Percentiles rank a stretch among this genome's conserved stretches.
phyloP scores from a whole-genome alignment of 2,329 filamentous ascomycete genomes.

The Colletotrichum australisinense region DNA sequence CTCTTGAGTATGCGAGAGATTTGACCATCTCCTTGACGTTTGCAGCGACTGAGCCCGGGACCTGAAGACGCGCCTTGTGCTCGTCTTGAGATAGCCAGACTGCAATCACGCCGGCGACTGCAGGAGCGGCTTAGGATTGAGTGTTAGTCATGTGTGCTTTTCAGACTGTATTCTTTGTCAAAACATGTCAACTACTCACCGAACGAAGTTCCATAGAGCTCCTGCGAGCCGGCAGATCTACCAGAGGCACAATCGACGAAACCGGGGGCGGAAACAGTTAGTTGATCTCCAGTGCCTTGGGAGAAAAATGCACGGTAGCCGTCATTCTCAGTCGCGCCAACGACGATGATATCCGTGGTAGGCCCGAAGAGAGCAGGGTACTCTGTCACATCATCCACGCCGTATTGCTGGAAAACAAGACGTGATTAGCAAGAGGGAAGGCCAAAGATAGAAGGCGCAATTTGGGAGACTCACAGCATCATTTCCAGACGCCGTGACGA shows the following conservation, averaged over 20 bases:
- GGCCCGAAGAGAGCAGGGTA: slow-evolving; percentile 19
- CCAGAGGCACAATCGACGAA: background rate
- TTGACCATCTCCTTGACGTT: slow-evolving; percentile 21
- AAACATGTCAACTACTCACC: background rate
- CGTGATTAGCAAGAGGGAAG: too few relatives aligned
- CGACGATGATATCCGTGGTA: slow-evolving; percentile 17
- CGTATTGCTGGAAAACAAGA: background rate
- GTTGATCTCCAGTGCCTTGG: slow-evolving; percentile 3
- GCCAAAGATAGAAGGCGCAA: too few relatives aligned
- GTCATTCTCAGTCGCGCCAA: slow-evolving; percentile 6
- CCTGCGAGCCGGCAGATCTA: background rate
- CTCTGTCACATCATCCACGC: background rate
- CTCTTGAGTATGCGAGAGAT: slow-evolving; percentile 6
- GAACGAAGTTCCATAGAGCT: slow-evolving; percentile 1
- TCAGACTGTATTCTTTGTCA: too few relatives aligned
- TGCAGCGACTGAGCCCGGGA: slow-evolving; percentile 5
- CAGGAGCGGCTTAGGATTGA: background rate
- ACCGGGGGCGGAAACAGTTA: slow-evolving; percentile 13
- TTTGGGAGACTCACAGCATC: background rate
- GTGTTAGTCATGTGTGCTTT: too few relatives aligned
- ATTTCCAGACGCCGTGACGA: slow-evolving; percentile 19
- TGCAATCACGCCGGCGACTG: slow-evolving; percentile 19
- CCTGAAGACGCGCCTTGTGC: background rate
- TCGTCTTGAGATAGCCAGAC: slow-evolving; percentile 23
- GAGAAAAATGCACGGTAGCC: slow-evolving; percentile 5